Evolutionary conservation across 1,284 basidiomycete species (phyloP).

Genomic region (Pholiota adiposa): DNA sequence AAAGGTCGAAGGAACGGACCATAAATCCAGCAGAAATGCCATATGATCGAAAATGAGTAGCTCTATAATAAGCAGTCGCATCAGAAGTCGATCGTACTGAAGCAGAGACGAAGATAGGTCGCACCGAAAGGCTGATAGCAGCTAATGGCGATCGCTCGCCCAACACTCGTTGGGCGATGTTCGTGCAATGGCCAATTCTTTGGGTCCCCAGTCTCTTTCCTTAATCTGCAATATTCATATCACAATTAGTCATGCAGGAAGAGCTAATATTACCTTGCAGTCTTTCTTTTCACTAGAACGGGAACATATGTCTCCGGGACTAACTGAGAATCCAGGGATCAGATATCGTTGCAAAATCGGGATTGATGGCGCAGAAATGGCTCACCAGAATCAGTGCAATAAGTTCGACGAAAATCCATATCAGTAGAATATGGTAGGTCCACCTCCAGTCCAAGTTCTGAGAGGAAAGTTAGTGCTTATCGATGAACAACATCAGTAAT

Average conservation of each 20-base stretch:
- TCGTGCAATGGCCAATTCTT: constrained; percentile 65
- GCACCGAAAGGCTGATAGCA: constrained; percentile 77
- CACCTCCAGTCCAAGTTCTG: constrained; percentile 76
- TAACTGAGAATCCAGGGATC: constrained; percentile 31
- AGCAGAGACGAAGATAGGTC: too few species aligned
- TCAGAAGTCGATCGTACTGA: too few species aligned
- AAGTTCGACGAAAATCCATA: constrained; percentile 59
- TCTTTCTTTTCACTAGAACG: constrained; percentile 62
- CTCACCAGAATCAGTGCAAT: constrained; percentile 54
- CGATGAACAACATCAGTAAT: neutral
- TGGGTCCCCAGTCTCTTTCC: constrained; percentile 58
- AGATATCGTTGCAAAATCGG: constrained; percentile 43
- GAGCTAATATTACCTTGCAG: constrained; percentile 47
- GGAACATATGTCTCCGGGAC: constrained; percentile 82
- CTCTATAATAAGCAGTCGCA: constrained; percentile 48
- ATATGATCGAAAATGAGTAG: constrained; percentile 74
- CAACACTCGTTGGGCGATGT: constrained; percentile 45
- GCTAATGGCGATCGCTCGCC: constrained; percentile 50
- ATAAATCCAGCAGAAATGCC: constrained; percentile 72
- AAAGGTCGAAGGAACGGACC: constrained; percentile 43
- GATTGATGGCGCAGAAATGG: constrained; percentile 4
- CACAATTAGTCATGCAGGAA: constrained; percentile 20
- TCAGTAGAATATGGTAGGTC: constrained; percentile 74
- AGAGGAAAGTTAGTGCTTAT: constrained; percentile 1
- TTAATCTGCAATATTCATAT: constrained; percentile 41